Evolutionary conservation across 1,139 yeast genomes (phyloP), one percentile per base, ranked within the genome.

Genomic region (Taphrina populina): DNA sequence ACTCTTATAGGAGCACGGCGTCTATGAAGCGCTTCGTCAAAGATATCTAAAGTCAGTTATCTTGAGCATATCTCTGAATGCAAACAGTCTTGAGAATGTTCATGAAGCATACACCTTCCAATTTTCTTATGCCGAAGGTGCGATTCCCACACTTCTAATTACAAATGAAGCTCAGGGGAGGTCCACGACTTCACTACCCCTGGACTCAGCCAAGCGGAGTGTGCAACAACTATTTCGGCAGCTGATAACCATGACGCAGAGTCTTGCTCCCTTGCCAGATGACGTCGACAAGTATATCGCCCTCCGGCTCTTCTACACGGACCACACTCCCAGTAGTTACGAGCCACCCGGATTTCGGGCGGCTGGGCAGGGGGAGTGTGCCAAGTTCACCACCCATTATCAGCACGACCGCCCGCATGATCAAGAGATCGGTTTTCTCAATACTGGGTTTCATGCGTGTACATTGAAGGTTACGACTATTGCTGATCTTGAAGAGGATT

Each of bases 161-260:
- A 20, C 33, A 21, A 37, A 47, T n/a, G 15, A 17, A 20, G 19
- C 10, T 19, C 43, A 33, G 13, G 52, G 43, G 7, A 33, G n/a
- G 23, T 45, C 52, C 10, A 34, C 41, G 11, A 13, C 33, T 10
- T 13, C 41, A 1, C 21, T 45, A 41, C 40, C 52, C 11, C 13
- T 47, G 17, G 58, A 44, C 15, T 67, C 70, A 29, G 71, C 77
- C 6, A 69, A 77, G 59, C 67, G 68, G 57, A 69, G 71, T 60
- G 68, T 75, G 6, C 78, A 75, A 58, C 75, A 72, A 51, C 62
- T 79, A 52, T 72, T 80, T 70, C 73, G 73, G 62, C 68, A 76
- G 57, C 71, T 80, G 53, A 76, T 80, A 24, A 69, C 78, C 0
- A 66, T 76, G n/a, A 77, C 82, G 0, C 83, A 80, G 64, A 68